These are phyloP conservation scores for Clavispora asparagi DNA, from an alignment of 805 yeast genomes.

Conservation along the genomic window DNA sequence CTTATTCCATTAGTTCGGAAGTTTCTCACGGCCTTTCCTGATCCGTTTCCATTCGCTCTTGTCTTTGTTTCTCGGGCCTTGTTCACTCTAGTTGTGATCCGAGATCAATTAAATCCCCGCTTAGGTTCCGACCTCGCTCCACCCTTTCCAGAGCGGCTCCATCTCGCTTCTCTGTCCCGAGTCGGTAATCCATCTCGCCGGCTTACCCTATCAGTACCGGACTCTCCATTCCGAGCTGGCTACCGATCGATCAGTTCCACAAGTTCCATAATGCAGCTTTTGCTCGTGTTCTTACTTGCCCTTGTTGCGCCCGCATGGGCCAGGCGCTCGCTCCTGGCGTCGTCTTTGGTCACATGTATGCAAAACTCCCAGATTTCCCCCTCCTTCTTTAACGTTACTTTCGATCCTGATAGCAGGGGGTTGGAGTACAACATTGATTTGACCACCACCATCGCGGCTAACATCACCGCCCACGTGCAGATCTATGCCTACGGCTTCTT, in stretches of 20 bases:
- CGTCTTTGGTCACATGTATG: constrained; percentile 85
- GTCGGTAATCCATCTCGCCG: not conserved
- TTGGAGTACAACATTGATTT: constrained; percentile 66
- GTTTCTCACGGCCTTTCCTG: not conserved
- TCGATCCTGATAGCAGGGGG: constrained; percentile 66
- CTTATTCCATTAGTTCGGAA: not conserved
- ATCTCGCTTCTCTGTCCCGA: not conserved
- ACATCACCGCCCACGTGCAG: constrained; percentile 62
- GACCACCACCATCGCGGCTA: constrained; percentile 60
- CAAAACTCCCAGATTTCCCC: constrained; percentile 71
- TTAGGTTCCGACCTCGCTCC: not conserved
- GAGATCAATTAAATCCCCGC: not conserved
- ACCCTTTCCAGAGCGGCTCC: not conserved
- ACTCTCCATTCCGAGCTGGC: not conserved
- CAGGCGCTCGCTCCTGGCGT: constrained; percentile 42
- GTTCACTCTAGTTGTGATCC: not conserved
- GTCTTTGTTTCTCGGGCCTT: not conserved
- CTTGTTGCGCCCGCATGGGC: constrained; percentile 11
- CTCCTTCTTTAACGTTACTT: constrained; percentile 64
- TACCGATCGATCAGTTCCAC: not conserved
- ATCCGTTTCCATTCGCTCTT: not conserved
- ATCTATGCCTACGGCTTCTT: constrained; percentile 85
- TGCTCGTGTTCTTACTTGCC: constrained; percentile 5
- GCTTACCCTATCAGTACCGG: not conserved
- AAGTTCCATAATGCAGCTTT: constrained; percentile 4